Conservation (phyloP, 805 yeast species). For the Kodamaea kakaduensis region DNA sequence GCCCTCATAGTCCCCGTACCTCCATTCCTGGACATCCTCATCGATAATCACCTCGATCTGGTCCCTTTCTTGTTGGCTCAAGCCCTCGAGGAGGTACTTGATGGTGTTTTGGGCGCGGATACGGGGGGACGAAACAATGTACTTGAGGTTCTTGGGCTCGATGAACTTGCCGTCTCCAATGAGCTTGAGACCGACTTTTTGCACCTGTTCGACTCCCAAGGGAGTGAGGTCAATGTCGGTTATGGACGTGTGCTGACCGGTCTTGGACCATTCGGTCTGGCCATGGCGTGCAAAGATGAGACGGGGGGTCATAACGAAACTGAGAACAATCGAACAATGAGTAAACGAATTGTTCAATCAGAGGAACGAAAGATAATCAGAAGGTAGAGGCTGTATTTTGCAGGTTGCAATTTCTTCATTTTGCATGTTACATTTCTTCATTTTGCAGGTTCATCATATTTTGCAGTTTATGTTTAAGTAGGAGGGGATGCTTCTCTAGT, state of each 20-base stretch:
- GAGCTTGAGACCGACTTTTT: constrained; percentile 64
- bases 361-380: no score
- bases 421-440: no score
- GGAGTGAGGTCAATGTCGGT: constrained; percentile 80
- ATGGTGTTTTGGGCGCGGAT: constrained; percentile 73
- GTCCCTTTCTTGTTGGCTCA: constrained; percentile 41
- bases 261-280: constrained; percentile 93
- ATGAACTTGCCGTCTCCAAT: constrained; percentile 56
- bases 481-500: no score
- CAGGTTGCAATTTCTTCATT: no score
- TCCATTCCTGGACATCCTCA: constrained; percentile 88
- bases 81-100: constrained; percentile 52
- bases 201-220: constrained; percentile 75
- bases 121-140: constrained; percentile 78
- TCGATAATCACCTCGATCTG: constrained; percentile 44
- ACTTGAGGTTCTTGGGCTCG: constrained; percentile 57
- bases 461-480: no score
- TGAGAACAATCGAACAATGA: background rate
- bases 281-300: constrained; percentile 76
- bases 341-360: background rate
- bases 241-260: constrained; percentile 85
- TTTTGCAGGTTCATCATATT: no score
- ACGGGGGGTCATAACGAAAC: constrained; percentile 47
- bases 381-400: no score
- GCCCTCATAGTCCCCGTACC: constrained; percentile 95